Evolutionary conservation across 139 green algal species (phyloP).

Genomic region (Micromonas commoda): DNA sequence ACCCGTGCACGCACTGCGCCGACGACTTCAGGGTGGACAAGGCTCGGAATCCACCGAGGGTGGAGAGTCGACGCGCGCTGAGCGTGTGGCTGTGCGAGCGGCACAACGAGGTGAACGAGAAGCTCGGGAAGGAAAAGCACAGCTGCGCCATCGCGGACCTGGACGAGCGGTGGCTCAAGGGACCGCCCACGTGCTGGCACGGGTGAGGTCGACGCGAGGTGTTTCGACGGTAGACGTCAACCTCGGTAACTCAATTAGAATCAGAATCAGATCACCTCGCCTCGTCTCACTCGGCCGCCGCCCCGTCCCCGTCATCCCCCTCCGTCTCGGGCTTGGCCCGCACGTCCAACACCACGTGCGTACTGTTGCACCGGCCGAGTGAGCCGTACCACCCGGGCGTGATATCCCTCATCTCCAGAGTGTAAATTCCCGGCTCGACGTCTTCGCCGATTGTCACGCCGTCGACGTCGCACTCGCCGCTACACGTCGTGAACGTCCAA

Average conservation of each 20-base stretch:
- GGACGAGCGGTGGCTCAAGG: slow-evolving; percentile 14
- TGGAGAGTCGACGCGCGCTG: background rate
- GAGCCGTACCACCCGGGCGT: background rate
- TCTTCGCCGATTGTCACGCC: too few species aligned
- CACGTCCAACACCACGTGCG: background rate
- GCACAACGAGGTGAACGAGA: slow-evolving; percentile 24
- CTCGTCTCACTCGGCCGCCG: background rate
- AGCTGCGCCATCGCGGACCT: background rate
- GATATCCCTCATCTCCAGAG: background rate
- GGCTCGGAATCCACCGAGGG: background rate
- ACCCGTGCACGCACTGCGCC: background rate
- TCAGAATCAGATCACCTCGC: background rate
- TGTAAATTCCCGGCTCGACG: background rate
- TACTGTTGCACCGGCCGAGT: background rate
- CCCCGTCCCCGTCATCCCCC: background rate
- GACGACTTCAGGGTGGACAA: slow-evolving; percentile 8
- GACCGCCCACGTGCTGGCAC: background rate
- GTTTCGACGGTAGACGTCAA: too few species aligned
- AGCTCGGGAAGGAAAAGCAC: slow-evolving; percentile 1
- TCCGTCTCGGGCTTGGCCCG: background rate
- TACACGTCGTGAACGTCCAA: too few species aligned
- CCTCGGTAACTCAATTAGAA: too few species aligned
- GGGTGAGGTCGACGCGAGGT: background rate
- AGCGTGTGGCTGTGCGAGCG: slow-evolving; percentile 7
- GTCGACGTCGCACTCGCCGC: too few species aligned